phyloP scores from a whole-genome alignment of 331 rosid genomes.

The Rhamnella rubrinervis region DNA sequence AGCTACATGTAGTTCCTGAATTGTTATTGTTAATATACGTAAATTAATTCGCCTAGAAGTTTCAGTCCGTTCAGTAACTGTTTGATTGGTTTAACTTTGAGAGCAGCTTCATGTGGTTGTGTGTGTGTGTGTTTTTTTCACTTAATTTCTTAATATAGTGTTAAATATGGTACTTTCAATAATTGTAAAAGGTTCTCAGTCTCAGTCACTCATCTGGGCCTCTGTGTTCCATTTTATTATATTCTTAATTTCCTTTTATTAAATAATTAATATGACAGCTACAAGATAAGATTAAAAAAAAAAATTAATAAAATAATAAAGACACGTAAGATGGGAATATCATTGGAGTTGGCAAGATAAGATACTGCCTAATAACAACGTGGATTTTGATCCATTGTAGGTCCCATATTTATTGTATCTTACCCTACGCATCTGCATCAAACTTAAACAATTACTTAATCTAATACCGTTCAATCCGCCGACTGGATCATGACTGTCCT shows the following conservation, averaged over 20 bases:
- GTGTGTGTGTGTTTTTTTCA: too few relatives aligned
- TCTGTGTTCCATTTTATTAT: not conserved
- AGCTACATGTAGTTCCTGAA: not conserved
- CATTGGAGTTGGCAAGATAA: constrained; percentile 40
- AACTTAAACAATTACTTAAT: not conserved
- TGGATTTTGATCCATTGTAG: constrained; percentile 3
- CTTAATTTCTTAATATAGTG: too few relatives aligned
- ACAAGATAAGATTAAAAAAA: constrained; percentile 26
- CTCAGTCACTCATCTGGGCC: too few relatives aligned
- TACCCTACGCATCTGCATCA: not conserved
- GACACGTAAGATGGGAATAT: constrained; percentile 30
- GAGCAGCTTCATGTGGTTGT: not conserved
- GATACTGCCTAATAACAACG: constrained; percentile 19
- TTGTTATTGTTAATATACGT: not conserved
- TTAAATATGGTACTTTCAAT: too few relatives aligned
- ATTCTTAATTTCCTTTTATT: not conserved
- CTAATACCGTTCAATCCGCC: not conserved
- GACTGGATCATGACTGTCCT: not conserved
- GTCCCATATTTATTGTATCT: not conserved
- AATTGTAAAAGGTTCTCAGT: too few relatives aligned
- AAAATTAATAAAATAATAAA: constrained; percentile 12
- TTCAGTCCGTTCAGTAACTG: constrained; percentile 4
- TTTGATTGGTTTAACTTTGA: constrained; percentile 9
- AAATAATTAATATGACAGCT: constrained; percentile 13
- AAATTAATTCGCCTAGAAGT: not conserved